Evolutionary conservation across 2,329 filamentous ascomycete genomes (phyloP).

Genomic region (Cordyceps javanica): DNA sequence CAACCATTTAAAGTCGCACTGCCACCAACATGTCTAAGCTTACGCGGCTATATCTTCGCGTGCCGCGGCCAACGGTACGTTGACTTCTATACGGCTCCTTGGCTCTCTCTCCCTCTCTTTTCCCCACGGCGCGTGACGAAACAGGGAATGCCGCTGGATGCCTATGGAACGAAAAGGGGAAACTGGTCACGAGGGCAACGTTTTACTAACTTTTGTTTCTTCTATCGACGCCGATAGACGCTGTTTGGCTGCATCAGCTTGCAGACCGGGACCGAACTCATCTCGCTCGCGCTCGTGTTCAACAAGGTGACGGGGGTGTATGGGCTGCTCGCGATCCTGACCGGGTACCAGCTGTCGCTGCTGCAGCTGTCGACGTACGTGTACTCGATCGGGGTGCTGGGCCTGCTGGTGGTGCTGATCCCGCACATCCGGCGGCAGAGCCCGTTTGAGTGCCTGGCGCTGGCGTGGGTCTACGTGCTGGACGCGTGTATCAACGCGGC

Average conservation of each 20-base stretch:
- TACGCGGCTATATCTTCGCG: conserved; percentile 31
- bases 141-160: neutral
- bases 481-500: conserved; percentile 76
- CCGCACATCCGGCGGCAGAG: conserved; percentile 74
- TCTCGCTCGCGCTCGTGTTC: conserved; percentile 74
- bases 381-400: conserved; percentile 70
- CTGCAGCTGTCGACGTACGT: conserved; percentile 89
- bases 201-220: conserved; percentile 8
- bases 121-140: conserved; percentile 5
- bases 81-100: neutral
- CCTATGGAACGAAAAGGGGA: neutral
- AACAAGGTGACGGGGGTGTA: conserved; percentile 92
- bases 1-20: neutral
- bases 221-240: conserved; percentile 44
- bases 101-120: neutral
- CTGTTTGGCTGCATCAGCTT: conserved; percentile 84
- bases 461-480: conserved; percentile 80
- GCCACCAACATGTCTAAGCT: conserved; percentile 10
- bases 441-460: conserved; percentile 70
- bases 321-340: conserved; percentile 81
- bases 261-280: conserved; percentile 78
- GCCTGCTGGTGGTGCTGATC: conserved; percentile 61
- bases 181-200: neutral
- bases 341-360: conserved; percentile 74
- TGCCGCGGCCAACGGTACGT: conserved; percentile 36